Percentiles rank a stretch among this genome's conserved stretches.
Conservation (phyloP, 176 grass and related monocot species). For the Oryza glumipatula region DNA sequence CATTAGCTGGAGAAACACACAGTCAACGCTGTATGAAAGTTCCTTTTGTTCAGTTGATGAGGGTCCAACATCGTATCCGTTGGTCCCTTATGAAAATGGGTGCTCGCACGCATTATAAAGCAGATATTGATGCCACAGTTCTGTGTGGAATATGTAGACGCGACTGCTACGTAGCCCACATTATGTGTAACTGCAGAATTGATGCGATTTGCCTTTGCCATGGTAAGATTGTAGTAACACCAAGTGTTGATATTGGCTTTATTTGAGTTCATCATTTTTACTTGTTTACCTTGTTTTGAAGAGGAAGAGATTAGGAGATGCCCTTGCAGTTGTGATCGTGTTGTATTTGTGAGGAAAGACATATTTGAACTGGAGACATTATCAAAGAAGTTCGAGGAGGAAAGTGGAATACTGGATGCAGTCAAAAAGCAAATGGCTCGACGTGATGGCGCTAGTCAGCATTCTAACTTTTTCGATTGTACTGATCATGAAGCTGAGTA, state of each 20-base stretch:
- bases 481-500: slow-evolving; percentile 46
- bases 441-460: slow-evolving; percentile 11
- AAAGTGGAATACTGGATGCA: slow-evolving; percentile 44
- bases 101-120: slow-evolving; percentile 58
- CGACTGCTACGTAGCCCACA: slow-evolving; percentile 85
- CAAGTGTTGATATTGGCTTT: slow-evolving; percentile 18
- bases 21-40: slow-evolving; percentile 53
- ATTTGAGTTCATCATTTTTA: slow-evolving; percentile 37
- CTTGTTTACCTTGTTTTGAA: slow-evolving; percentile 56
- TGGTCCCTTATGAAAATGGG: slow-evolving; percentile 68
- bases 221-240: slow-evolving; percentile 60
- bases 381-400: slow-evolving; percentile 65
- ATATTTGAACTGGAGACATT: slow-evolving; percentile 70
- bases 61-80: slow-evolving; percentile 57
- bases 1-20: slow-evolving; percentile 35
- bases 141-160: slow-evolving; percentile 77
- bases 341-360: slow-evolving; percentile 77
- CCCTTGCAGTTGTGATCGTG: slow-evolving; percentile 53
- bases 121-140: slow-evolving; percentile 48
- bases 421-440: slow-evolving; percentile 38
- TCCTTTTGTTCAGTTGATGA: slow-evolving; percentile 86
- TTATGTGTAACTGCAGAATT: slow-evolving; percentile 78
- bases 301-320: slow-evolving; percentile 78
- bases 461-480: slow-evolving; percentile 40
- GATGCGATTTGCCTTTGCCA: slow-evolving; percentile 87